Base-by-base conservation (phyloP, 2,329 filamentous ascomycete species). In the Didymella arachidicola region DNA sequence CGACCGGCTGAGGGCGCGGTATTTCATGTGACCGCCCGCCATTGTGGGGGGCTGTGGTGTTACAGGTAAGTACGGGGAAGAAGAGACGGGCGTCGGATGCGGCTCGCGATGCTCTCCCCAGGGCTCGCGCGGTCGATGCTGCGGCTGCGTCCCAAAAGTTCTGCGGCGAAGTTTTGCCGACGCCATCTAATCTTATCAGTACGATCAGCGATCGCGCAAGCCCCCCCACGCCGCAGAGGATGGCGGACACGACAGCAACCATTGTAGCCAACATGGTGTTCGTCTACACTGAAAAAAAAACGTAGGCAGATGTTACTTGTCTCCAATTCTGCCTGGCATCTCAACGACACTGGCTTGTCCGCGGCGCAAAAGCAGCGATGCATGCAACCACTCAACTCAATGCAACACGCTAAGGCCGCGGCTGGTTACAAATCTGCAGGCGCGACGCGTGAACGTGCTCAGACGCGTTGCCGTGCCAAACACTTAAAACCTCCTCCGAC, bases 11-110 rank as follows among this genome's bases (percentile, higher is more conserved):
- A 99, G 83, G 79, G 96, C 91, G 69, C 95, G 89, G 81, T 94
- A 97, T 82, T 93, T 96, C 78, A 92, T 86, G 66, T 87, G 84
- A 67, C 91, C 92, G 72, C 93, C 93, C 65, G 92, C 93, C 93
- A 97, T 97, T 64, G 26, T 61, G 62, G 45, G 42, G 60, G 64
- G 27, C 4, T 29, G 27, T n/a, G n/a, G n/a, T n/a, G n/a, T n/a
- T n/a, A n/a, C n/a, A n/a, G n/a, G n/a, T n/a, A n/a, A n/a, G n/a
- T n/a, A n/a, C n/a, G n/a, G n/a, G 18, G 22, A 41, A 42, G 39
- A 61, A 45, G 60, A 46, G 22, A 55, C 60, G 30, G 42, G 38
- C 19, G 55, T 47, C 22, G 43, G 46, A 48, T 62, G 52, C 49
- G 42, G 57, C 54, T 48, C 57, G 36, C 53, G 42, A 47, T 55